Base-by-base conservation (phyloP, 1,139 yeast species). In the Torulaspora globosa region DNA sequence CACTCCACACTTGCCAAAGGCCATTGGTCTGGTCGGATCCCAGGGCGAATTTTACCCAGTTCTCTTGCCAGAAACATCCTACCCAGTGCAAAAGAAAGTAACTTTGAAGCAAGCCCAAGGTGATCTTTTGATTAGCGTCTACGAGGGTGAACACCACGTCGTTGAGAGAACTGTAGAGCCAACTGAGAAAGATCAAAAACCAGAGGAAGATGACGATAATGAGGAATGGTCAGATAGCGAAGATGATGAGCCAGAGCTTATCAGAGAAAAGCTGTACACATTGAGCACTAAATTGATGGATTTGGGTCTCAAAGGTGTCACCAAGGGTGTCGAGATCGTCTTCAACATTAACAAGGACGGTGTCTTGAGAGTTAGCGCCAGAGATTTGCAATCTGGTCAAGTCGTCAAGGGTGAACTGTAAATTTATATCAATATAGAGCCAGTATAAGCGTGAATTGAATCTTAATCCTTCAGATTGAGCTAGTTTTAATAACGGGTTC, bases 341-440 rank as follows among this genome's bases (percentile, higher is more conserved):
- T 78, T 90, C 58, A 89, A 85, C 74, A 82, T 92, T 61, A 83
- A 88, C 60, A 86, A 80, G 66, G 95, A 87, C 48, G 90, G 95
- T 60, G 78, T 79, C 59, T 76, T 92, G 63, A 87, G 83, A 65
- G 80, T 89, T 53, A 79, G 87, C 55, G 96, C 88, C 44, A 83
- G 96, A 69, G 92, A 84, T 67, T 74, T 80, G 65, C 81, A 81
- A 69, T 80, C 81, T 57, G 94, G 90, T 33, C 46, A 57, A 26
- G 57, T 56, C 34, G 63, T 60, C 30, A 65, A 66, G 50, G 65
- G 67, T 45, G 66, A 63, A 50, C 55, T 64, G 43, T 39, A 39
- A 39, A 39, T 29, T 38, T 28, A 28, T 24, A 36, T 36, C 34
- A 36, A 30, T 35, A 43, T 39, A 44, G 43, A 44, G 34, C 30